Percentiles rank a stretch among this genome's conserved stretches.
Conservation (phyloP, 1,284 basidiomycete species). For the Malassezia vespertilionis region DNA sequence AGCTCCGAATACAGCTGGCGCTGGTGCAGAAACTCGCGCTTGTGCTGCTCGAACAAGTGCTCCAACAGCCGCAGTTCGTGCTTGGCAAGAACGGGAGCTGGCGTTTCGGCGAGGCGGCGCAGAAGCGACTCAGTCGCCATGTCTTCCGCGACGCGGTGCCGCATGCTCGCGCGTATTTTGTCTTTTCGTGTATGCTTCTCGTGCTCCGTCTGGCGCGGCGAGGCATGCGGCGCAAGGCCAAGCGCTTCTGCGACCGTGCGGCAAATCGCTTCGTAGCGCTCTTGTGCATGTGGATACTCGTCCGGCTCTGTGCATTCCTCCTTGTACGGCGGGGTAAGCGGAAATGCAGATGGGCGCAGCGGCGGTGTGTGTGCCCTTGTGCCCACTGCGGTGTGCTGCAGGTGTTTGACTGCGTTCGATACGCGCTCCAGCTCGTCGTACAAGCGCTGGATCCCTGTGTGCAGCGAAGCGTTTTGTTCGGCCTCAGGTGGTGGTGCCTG, state of each 20-base stretch:
- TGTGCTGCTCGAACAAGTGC: constrained; percentile 26
- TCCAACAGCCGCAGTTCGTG: constrained; percentile 13
- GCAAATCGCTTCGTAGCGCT: constrained; percentile 17
- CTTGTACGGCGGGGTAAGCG: constrained; percentile 5
- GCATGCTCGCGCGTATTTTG: constrained; percentile 4
- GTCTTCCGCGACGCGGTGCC: constrained; percentile 13
- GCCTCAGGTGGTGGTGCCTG: neutral
- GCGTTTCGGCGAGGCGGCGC: constrained; percentile 5
- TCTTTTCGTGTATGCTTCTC: neutral
- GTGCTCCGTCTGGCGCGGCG: neutral
- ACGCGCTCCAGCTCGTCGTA: constrained; percentile 14
- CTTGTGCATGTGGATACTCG: neutral
- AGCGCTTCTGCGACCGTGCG: constrained; percentile 15
- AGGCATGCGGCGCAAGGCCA: neutral
- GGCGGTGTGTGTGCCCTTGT: neutral
- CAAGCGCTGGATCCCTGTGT: neutral
- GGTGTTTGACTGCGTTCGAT: neutral
- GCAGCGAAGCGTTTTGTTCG: neutral
- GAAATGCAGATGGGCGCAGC: neutral
- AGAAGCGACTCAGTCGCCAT: constrained; percentile 5
- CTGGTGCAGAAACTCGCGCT: constrained; percentile 42
- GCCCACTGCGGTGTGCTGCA: neutral
- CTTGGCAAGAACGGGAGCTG: neutral
- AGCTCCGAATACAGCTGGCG: constrained; percentile 38
- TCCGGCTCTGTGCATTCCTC: neutral